Percentiles rank a stretch among this genome's conserved stretches.
phyloP scores from a whole-genome alignment of 306 rosid species.

The Mimosa pudica region DNA sequence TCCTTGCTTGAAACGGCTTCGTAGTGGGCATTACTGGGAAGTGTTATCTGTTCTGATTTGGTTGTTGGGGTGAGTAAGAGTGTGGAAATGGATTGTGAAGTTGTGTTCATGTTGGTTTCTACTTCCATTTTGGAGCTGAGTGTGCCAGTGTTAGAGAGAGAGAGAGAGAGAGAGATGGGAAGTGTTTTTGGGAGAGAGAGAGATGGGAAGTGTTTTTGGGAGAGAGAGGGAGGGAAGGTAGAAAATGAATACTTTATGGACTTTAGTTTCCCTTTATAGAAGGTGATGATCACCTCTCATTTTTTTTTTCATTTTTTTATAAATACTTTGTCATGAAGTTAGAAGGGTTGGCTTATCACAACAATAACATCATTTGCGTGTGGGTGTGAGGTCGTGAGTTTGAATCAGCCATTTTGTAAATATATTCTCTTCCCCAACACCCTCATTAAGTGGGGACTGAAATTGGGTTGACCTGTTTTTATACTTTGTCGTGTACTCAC shows the following conservation, averaged over 20 bases:
- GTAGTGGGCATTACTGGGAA: neutral
- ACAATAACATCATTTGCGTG: no score
- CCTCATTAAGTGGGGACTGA: no score
- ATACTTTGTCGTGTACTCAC: no score
- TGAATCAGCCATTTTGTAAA: no score
- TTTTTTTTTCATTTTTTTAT: no score
- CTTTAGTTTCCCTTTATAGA: slow-evolving; percentile 34
- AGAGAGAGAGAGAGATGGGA: neutral
- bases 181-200: neutral
- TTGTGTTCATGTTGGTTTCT: neutral
- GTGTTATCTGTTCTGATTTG: slow-evolving; percentile 35
- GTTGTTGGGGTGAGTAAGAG: neutral
- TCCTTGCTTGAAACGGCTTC: slow-evolving; percentile 35
- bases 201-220: neutral
- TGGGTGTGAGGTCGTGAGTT: no score
- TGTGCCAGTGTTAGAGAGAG: neutral
- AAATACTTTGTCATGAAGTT: no score
- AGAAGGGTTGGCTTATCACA: no score
- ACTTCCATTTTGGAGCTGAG: slow-evolving; percentile 18
- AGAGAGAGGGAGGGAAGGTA: neutral
- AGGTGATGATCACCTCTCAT: neutral
- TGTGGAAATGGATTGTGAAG: neutral
- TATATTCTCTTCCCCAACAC: no score
- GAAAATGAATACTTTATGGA: neutral
- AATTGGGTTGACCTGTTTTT: no score